Base-by-base conservation (phyloP, 345 rosid species). In the Litchi chinensis region DNA sequence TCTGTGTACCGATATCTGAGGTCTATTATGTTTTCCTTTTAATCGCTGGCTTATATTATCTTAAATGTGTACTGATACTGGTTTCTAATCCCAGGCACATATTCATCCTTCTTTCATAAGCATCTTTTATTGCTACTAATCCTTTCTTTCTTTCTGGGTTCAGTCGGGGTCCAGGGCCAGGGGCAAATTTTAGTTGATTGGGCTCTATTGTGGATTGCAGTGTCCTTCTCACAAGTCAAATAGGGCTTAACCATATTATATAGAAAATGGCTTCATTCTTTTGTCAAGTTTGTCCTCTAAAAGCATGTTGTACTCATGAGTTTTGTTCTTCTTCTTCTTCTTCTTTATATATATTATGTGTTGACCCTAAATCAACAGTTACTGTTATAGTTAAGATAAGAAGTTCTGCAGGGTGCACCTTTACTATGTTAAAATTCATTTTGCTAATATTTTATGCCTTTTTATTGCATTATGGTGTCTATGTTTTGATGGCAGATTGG, bases 401-500 rank as follows among this genome's bases (percentile, higher is more conserved):
- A 73, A 56, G 66, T 52, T 28, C 62, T 50, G 18, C 10, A 52
- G 26, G 26, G 15, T 19, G 2, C 32, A 39, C 44, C n/a, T 5
- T 39, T 10, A 19, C 48, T 39, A 15, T 46, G 41, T 16, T 65
- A 26, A 22, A 40, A 46, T 68, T 22, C 72, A 44, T 70, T 0
- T 2, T 57, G 50, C 52, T 39, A 21, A 32, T 32, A 64, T 26
- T 26, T 19, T 46, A 64, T 64, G 43, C 62, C 8, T 64, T 24
- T 65, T n/a, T 75, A 65, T 28, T 64, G 46, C 46, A 48, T 57
- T 46, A 39, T 65, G 46, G 50, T 46, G 18, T 64, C 26, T 26
- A 26, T 26, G 28, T 26, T 26, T 26, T 26, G 28, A 70, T 78
- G 85, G 81, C 91, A 95, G 97, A 95, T 93, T 74, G 89, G 82